Conservation (phyloP, 495 filamentous ascomycete genomes). For the Immersiella caudata region DNA sequence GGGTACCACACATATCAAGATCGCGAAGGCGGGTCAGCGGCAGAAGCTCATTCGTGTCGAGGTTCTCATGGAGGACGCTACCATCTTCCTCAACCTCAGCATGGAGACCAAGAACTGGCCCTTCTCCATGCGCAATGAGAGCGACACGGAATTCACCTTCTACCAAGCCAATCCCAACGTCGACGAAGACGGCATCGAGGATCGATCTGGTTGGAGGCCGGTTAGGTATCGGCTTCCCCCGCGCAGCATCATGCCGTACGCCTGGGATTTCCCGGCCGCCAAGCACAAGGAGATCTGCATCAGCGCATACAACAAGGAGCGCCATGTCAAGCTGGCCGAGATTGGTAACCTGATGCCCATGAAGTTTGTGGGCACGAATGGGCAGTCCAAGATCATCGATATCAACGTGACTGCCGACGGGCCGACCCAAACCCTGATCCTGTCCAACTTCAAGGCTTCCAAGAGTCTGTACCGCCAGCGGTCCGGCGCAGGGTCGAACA, state of each 20-base stretch:
- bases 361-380: conserved; percentile 65
- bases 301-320: conserved; percentile 73
- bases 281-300: conserved; percentile 92
- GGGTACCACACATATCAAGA: conserved; percentile 88
- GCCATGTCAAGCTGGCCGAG: conserved; percentile 91
- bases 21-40: conserved; percentile 84
- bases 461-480: conserved; percentile 95
- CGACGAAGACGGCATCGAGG: conserved; percentile 83
- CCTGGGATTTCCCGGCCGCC: conserved; percentile 98
- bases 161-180: conserved; percentile 74
- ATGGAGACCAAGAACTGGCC: conserved; percentile 94
- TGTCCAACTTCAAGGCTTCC: conserved; percentile 92
- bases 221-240: conserved; percentile 92
- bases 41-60: conserved; percentile 88
- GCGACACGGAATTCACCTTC: conserved; percentile 93
- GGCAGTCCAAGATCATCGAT: conserved; percentile 80
- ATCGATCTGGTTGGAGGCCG: conserved; percentile 81
- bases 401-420: conserved; percentile 94
- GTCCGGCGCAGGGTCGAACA: conserved; percentile 60
- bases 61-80: conserved; percentile 86
- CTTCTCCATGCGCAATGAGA: conserved; percentile 97
- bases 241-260: conserved; percentile 98
- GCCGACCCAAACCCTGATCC: conserved; percentile 87
- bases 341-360: conserved; percentile 94
- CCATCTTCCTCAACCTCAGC: conserved; percentile 88